Evolutionary conservation across 2,329 filamentous ascomycete species (phyloP).

Genomic region (Monosporascus cannonballus): DNA sequence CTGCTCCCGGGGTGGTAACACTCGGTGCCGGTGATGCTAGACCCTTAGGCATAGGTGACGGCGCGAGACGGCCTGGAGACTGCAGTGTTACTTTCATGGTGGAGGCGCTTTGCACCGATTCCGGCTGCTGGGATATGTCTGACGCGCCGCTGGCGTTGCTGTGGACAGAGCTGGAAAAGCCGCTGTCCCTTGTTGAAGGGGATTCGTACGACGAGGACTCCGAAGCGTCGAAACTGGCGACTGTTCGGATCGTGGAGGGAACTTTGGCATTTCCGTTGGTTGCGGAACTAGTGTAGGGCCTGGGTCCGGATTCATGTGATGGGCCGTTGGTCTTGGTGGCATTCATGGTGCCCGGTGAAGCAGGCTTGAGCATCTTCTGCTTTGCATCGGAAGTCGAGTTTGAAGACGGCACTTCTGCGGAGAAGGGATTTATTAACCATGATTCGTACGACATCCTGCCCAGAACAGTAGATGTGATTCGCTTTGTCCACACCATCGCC

Average conservation of each 20-base stretch:
- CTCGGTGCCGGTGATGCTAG: slow-evolving; percentile 16
- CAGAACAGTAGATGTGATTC: not conserved
- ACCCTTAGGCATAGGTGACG: slow-evolving; percentile 9
- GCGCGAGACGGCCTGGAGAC: slow-evolving; percentile 11
- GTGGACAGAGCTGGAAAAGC: slow-evolving; percentile 50
- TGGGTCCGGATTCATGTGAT: slow-evolving; percentile 17
- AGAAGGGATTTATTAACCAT: slow-evolving; percentile 13
- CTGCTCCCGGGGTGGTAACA: slow-evolving; percentile 13
- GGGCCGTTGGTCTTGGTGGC: slow-evolving; percentile 15
- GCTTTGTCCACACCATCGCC: not conserved
- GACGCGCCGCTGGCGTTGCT: slow-evolving; percentile 47
- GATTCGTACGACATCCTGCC: slow-evolving; percentile 5
- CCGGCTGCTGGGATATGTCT: slow-evolving; percentile 29
- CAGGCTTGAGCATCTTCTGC: slow-evolving; percentile 12
- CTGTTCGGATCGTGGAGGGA: slow-evolving; percentile 49
- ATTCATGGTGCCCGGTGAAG: slow-evolving; percentile 15
- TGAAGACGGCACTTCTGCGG: slow-evolving; percentile 12
- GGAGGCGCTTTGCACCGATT: slow-evolving; percentile 23
- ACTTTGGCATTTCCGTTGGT: slow-evolving; percentile 25
- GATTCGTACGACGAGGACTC: slow-evolving; percentile 32
- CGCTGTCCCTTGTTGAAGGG: slow-evolving; percentile 39
- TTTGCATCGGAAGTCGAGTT: slow-evolving; percentile 16
- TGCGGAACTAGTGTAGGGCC: slow-evolving; percentile 12
- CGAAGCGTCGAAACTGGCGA: slow-evolving; percentile 48
- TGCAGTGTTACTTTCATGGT: slow-evolving; percentile 26